phyloP scores from a whole-genome alignment of 1,139 yeast genomes.

The Saccharomyces pastorianus region DNA sequence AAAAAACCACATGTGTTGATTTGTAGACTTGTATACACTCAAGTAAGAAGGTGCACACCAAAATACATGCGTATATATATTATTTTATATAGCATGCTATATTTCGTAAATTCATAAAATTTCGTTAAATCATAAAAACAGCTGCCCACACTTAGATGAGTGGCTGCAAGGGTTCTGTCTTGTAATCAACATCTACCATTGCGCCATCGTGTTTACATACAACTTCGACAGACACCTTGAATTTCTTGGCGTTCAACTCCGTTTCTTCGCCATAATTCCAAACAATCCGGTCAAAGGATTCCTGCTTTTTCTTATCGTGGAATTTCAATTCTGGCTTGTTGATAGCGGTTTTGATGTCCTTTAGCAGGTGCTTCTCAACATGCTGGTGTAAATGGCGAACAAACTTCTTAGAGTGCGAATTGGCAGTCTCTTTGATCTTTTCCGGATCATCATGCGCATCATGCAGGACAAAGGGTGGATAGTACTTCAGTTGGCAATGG shows the following conservation, averaged over 20 bases:
- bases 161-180: conserved; percentile 31
- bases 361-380: conserved; percentile 58
- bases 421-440: conserved; percentile 63
- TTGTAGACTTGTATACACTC: background rate
- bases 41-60: background rate
- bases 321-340: conserved; percentile 48
- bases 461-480: conserved; percentile 64
- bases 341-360: conserved; percentile 54
- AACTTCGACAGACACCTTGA: conserved; percentile 48
- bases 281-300: conserved; percentile 38
- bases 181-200: conserved; percentile 51
- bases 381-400: conserved; percentile 71
- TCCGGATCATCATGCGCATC: conserved; percentile 64
- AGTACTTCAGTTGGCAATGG: conserved; percentile 57
- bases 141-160: background rate
- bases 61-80: background rate
- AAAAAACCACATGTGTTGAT: background rate
- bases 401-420: conserved; percentile 63
- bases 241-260: conserved; percentile 41
- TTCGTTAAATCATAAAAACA: background rate
- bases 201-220: conserved; percentile 55
- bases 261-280: conserved; percentile 50
- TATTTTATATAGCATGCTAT: background rate
- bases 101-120: background rate
- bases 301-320: conserved; percentile 42